Evolutionary conservation across 1,139 yeast genomes (phyloP).

Genomic region (Meyerozyma sp.): DNA sequence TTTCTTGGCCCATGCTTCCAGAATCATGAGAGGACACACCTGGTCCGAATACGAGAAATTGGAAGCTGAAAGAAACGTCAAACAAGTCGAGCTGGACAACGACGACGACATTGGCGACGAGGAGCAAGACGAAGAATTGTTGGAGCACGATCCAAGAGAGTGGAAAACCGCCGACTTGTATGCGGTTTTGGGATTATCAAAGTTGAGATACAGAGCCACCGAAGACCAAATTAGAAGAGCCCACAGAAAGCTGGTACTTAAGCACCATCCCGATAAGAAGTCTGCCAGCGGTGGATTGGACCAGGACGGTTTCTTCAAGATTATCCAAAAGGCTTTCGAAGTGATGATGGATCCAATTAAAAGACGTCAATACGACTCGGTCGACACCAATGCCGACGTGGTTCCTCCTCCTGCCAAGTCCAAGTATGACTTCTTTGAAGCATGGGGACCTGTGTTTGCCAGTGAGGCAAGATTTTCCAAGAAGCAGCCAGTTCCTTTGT

Average conservation of each 20-base stretch:
- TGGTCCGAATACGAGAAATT: constrained; percentile 96
- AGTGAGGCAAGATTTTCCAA: constrained; percentile 90
- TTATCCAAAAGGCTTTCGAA: constrained; percentile 95
- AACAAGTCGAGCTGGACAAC: constrained; percentile 59
- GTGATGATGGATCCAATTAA: constrained; percentile 77
- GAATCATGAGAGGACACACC: constrained; percentile 94
- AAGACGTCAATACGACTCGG: constrained; percentile 93
- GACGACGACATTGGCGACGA: constrained; percentile 74
- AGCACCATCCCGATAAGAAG: constrained; percentile 96
- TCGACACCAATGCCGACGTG: constrained; percentile 84
- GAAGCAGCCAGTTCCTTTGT: constrained; percentile 78
- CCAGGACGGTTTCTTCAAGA: constrained; percentile 96
- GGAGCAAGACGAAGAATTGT: constrained; percentile 75
- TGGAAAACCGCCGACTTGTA: constrained; percentile 97
- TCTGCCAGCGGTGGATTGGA: constrained; percentile 80
- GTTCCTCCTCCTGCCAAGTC: constrained; percentile 63
- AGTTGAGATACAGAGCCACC: constrained; percentile 86
- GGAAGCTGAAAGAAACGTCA: constrained; percentile 88
- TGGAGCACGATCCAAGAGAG: constrained; percentile 91
- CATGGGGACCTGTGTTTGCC: constrained; percentile 90
- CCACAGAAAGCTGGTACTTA: constrained; percentile 93
- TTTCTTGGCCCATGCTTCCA: constrained; percentile 94
- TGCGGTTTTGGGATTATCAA: constrained; percentile 90
- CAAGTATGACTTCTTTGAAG: constrained; percentile 76
- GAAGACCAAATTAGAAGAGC: constrained; percentile 94